Base-by-base conservation (phyloP, 805 yeast species). In the Priceomyces fermenticarens region DNA sequence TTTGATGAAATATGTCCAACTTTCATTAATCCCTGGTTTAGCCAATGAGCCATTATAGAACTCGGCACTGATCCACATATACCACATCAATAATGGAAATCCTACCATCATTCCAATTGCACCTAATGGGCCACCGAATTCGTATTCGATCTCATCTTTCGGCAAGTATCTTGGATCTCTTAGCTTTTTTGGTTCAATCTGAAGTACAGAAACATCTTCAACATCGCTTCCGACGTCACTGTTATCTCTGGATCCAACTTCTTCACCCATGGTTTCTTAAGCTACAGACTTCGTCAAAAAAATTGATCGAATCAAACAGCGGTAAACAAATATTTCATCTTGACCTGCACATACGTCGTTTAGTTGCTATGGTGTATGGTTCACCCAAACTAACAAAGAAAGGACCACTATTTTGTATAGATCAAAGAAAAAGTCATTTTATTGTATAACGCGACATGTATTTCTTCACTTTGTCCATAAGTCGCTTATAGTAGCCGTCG, bases 71-170 rank as follows among this genome's bases (percentile, higher is more conserved):
- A 91, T 81, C 95, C 96, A 91, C 93, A 93, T 85, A 67, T 93
- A 93, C 75, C 84, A 88, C 99, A 93, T 93, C 57, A 93, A 72
- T 35, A 83, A 57, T 6, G 99, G 99, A 69, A 93, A 93, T 3
- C 96, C 95, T 34, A 79, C 58, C 82, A 91, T 79, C 98, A 93
- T 91, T 5, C 90, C 91, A 14, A 83, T 43, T 36, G 88, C 96
- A 42, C 99, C 99, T 5, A 73, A 63, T 17, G 95, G 84, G 0
- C 98, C 98, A 38, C 99, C 99, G 57, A 91, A 93, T 53, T 93
- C 98, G 70, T 80, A 88, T 55, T 81, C 91, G 44, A 80, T 74
- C 41, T 80, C 73, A 40, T 78, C 78, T 30, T 62, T 61, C 25
- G 62, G 53, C 11, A 67, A 40, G 46, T 67, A 66, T 4, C 71